These are phyloP conservation scores for Gillenia trifoliata DNA, from an alignment of 306 rosid species.

Conservation along the genomic window DNA sequence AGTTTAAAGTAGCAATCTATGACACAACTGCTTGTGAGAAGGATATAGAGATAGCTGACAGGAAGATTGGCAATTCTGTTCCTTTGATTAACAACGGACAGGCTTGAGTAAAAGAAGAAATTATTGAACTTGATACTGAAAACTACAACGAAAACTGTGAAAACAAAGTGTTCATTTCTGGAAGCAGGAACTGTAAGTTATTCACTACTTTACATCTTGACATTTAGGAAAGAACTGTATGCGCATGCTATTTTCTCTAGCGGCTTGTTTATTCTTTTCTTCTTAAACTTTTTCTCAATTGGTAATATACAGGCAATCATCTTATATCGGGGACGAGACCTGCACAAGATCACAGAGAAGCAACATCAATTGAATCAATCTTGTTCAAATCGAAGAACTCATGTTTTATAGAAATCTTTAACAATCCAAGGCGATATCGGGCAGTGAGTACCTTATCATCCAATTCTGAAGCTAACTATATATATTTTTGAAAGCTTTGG, in stretches of 20 bases:
- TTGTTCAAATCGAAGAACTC: slow-evolving; percentile 2
- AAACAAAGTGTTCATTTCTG: neutral
- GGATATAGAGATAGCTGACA: neutral
- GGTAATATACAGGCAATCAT: neutral
- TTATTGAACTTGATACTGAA: neutral
- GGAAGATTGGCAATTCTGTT: neutral
- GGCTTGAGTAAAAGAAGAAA: neutral
- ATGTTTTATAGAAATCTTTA: neutral
- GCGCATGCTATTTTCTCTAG: neutral
- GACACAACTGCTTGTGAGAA: neutral
- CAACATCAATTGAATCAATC: neutral
- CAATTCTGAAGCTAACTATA: neutral
- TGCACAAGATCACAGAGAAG: neutral
- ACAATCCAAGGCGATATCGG: too few species aligned
- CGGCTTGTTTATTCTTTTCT: neutral
- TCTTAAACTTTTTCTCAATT: neutral
- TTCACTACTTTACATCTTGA: neutral
- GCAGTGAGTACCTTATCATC: neutral
- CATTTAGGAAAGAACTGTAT: neutral
- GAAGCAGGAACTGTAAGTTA: neutral
- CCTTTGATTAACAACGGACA: too few species aligned
- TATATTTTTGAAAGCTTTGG: neutral
- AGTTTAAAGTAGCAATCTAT: neutral
- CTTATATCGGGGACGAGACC: neutral
- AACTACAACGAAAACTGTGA: neutral